These are phyloP conservation scores for Pleodorina starrii DNA, from an alignment of 139 green algal genomes.

Conservation along the genomic window DNA sequence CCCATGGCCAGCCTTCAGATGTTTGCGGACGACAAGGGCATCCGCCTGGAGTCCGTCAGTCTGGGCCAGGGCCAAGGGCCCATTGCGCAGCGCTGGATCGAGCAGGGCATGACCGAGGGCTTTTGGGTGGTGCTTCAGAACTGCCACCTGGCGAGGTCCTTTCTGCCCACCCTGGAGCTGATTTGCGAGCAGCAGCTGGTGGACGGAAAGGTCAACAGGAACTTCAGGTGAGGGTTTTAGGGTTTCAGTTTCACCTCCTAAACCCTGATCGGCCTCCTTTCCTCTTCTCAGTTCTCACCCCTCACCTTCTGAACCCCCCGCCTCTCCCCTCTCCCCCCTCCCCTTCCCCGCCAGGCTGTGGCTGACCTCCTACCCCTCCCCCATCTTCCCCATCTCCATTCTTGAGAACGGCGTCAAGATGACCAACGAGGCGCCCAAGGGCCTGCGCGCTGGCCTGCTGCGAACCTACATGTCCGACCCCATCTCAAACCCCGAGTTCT, in stretches of 20 bases:
- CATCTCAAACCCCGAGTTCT: conserved; percentile 77
- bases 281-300: neutral
- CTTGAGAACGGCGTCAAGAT: conserved; percentile 87
- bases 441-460: conserved; percentile 75
- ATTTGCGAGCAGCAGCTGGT: conserved; percentile 82
- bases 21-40: conserved; percentile 82
- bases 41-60: conserved; percentile 79
- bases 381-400: conserved; percentile 82
- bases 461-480: conserved; percentile 85
- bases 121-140: conserved; percentile 89
- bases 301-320: neutral
- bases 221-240: conserved; percentile 56
- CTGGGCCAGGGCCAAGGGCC: conserved; percentile 88
- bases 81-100: conserved; percentile 75
- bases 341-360: conserved; percentile 81
- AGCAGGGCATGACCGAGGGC: conserved; percentile 73
- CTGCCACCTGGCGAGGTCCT: conserved; percentile 86
- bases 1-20: conserved; percentile 85
- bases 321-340: too few relatives aligned
- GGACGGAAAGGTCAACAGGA: conserved; percentile 68
- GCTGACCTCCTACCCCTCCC: conserved; percentile 81
- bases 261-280: neutral
- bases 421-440: conserved; percentile 81
- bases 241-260: neutral
- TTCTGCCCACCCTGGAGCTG: conserved; percentile 81